Evolutionary conservation across 768 basidiomycete species (phyloP).

Genomic region (Lactarius evosmus): DNA sequence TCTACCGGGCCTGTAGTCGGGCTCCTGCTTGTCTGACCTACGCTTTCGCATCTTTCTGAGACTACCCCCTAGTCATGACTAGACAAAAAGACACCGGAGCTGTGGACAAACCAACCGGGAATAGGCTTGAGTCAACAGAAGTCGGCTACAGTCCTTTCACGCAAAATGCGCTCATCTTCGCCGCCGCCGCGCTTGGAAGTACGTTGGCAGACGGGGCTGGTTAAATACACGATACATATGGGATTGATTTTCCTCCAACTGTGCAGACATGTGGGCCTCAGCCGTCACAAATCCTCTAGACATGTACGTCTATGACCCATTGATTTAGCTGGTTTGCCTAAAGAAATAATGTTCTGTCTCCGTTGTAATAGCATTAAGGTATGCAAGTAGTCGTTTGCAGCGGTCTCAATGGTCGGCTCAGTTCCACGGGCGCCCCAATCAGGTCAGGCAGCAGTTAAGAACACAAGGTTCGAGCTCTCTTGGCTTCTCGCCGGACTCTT

Average conservation of each 20-base stretch:
- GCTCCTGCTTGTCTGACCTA: background rate
- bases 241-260: background rate
- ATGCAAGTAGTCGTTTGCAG: background rate
- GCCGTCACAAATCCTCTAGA: slow-evolving; percentile 38
- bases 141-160: slow-evolving; percentile 1
- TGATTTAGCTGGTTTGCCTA: background rate
- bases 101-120: background rate
- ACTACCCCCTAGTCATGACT: background rate
- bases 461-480: slow-evolving; percentile 31
- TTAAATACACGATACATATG: background rate
- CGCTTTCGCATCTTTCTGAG: background rate
- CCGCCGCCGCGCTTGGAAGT: slow-evolving; percentile 20
- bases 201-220: background rate
- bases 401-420: background rate
- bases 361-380: slow-evolving; percentile 32
- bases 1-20: background rate
- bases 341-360: background rate
- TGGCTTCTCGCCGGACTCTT: background rate
- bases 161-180: slow-evolving; percentile 20
- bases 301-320: slow-evolving; percentile 30
- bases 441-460: slow-evolving; percentile 38
- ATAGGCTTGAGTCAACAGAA: background rate
- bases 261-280: slow-evolving; percentile 37
- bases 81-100: background rate
- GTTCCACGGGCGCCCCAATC: background rate